Conservation (phyloP, 2,329 filamentous ascomycete genomes). For the Leptographium procerum region DNA sequence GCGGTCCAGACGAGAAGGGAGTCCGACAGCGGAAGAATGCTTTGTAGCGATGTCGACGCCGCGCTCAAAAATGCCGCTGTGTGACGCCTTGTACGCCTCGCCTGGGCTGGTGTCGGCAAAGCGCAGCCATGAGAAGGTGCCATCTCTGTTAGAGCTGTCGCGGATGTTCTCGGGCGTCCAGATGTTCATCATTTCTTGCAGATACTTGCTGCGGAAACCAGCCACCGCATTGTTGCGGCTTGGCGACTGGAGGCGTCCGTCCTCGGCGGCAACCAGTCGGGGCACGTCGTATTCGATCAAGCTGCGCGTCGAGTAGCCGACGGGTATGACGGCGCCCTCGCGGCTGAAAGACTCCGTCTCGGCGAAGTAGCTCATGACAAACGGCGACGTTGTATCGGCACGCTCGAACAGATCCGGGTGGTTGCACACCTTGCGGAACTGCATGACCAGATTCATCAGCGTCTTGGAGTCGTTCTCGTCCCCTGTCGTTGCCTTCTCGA, state of each 20-base stretch:
- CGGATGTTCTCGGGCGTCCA: constrained; percentile 73
- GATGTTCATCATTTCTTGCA: constrained; percentile 78
- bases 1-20: constrained; percentile 39
- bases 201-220: constrained; percentile 68
- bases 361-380: constrained; percentile 75
- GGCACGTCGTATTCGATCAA: constrained; percentile 77
- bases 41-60: constrained; percentile 38
- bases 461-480: constrained; percentile 93
- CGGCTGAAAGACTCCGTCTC: constrained; percentile 93
- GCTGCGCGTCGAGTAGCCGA: constrained; percentile 81
- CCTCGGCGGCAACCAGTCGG: constrained; percentile 68
- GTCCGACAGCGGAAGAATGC: constrained; percentile 24
- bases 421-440: constrained; percentile 98
- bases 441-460: constrained; percentile 98
- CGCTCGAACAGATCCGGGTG: constrained; percentile 95
- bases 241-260: constrained; percentile 63
- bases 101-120: constrained; percentile 68
- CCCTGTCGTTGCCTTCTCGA: constrained; percentile 90
- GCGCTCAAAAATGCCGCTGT: constrained; percentile 61
- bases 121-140: constrained; percentile 78
- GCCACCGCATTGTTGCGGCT: constrained; percentile 62
- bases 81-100: constrained; percentile 61
- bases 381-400: constrained; percentile 79
- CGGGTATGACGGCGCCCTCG: constrained; percentile 67
- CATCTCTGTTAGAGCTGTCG: constrained; percentile 46